These are phyloP conservation scores for Pezicula carpinea DNA, from an alignment of 2,329 filamentous ascomycete species.

Conservation along the genomic window DNA sequence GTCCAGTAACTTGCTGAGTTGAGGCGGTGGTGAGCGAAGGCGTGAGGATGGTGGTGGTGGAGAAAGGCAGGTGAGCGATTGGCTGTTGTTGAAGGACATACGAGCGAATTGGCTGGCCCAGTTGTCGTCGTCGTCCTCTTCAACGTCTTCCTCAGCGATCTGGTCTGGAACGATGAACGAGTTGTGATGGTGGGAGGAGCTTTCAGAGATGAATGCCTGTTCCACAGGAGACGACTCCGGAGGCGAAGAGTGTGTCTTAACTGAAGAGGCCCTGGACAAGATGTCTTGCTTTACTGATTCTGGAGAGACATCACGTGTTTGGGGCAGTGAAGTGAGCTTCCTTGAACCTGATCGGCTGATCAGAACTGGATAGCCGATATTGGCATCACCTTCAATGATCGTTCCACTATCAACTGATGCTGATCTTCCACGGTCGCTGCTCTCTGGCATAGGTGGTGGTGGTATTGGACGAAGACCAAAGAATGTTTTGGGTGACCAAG, in stretches of 20 bases:
- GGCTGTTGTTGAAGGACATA: slow-evolving; percentile 14
- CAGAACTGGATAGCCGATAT: slow-evolving; percentile 9
- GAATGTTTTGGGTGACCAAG: slow-evolving; percentile 24
- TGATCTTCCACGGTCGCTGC: slow-evolving; percentile 18
- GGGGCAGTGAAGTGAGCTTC: slow-evolving; percentile 12
- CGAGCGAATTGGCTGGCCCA: slow-evolving; percentile 42
- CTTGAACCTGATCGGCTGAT: slow-evolving; percentile 3
- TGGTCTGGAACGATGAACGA: slow-evolving; percentile 40
- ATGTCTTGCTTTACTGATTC: slow-evolving; percentile 9
- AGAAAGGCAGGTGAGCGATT: slow-evolving; percentile 21
- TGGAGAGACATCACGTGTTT: slow-evolving; percentile 16
- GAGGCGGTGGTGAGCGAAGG: slow-evolving; percentile 7
- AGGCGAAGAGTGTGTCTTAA: slow-evolving; percentile 22
- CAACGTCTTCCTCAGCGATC: slow-evolving; percentile 40
- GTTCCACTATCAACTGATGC: slow-evolving; percentile 14
- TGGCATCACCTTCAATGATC: slow-evolving; percentile 3
- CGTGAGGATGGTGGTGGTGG: slow-evolving; percentile 17
- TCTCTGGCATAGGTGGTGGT: slow-evolving; percentile 4
- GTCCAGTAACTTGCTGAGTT: slow-evolving; percentile 6
- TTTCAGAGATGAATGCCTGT: slow-evolving; percentile 29
- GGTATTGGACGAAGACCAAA: slow-evolving; percentile 21
- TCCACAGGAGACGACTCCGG: slow-evolving; percentile 45
- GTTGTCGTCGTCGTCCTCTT: slow-evolving; percentile 61
- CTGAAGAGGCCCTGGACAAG: slow-evolving; percentile 42
- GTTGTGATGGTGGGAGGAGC: slow-evolving; percentile 27